These are phyloP conservation scores for Nitzschia sp. DNA, from an alignment of 108 stramenopile species.

Conservation along the genomic window DNA sequence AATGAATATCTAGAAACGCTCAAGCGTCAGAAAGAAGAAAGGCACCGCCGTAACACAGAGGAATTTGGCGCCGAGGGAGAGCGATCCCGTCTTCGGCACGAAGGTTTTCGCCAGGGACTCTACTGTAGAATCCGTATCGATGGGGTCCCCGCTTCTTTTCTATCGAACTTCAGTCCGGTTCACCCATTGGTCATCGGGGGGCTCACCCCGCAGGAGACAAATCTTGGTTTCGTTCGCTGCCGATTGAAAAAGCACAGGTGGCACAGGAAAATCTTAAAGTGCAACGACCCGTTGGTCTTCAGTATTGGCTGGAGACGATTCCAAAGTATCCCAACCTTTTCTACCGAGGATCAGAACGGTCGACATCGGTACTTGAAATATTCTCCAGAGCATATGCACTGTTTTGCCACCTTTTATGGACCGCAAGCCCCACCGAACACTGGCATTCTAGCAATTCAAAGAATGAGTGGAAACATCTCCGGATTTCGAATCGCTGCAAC, in stretches of 20 bases:
- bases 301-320: constrained; percentile 98
- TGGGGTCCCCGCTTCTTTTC: constrained; percentile 83
- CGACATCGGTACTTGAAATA: constrained; percentile 92
- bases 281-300: constrained; percentile 96
- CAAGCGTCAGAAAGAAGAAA: constrained; percentile 84
- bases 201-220: constrained; percentile 90
- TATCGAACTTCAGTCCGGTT: constrained; percentile 76
- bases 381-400: constrained; percentile 99
- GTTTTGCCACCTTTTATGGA: constrained; percentile 94
- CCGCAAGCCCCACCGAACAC: constrained; percentile 96
- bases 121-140: constrained; percentile 93
- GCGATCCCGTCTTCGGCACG: constrained; percentile 71
- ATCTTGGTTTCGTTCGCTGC: constrained; percentile 81
- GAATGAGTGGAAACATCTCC: constrained; percentile 61
- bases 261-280: constrained; percentile 91
- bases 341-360: constrained; percentile 55
- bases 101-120: constrained; percentile 92
- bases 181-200: constrained; percentile 95
- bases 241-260: constrained; percentile 98
- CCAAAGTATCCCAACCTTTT: constrained; percentile 90
- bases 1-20: constrained; percentile 76
- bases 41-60: constrained; percentile 73
- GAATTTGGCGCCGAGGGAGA: constrained; percentile 94
- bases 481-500: constrained; percentile 96
- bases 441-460: constrained; percentile 93